Evolutionary conservation across 2,329 filamentous ascomycete species (phyloP).

Genomic region (Stemphylium lycopersici): DNA sequence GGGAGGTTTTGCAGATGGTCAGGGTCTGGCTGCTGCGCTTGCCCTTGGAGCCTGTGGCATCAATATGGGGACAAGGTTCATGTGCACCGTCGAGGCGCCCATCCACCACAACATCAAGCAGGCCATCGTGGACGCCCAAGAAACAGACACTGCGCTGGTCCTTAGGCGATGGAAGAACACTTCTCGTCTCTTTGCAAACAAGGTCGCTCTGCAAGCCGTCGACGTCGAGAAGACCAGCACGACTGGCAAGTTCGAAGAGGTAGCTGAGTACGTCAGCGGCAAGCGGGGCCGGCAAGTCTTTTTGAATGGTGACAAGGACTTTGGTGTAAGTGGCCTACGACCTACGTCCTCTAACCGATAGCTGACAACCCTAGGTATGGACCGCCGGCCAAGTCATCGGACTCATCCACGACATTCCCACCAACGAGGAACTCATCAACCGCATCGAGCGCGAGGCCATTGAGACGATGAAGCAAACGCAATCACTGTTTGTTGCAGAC

Average conservation of each 20-base stretch:
- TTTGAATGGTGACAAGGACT: slow-evolving; percentile 86
- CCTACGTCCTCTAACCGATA: background rate
- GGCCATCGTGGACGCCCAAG: slow-evolving; percentile 83
- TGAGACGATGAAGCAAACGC: slow-evolving; percentile 49
- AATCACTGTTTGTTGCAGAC: slow-evolving; percentile 44
- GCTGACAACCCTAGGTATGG: slow-evolving; percentile 74
- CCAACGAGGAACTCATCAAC: slow-evolving; percentile 53
- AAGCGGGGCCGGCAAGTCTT: slow-evolving; percentile 92
- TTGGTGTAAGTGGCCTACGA: slow-evolving; percentile 58
- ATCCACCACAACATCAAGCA: slow-evolving; percentile 95
- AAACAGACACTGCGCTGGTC: slow-evolving; percentile 89
- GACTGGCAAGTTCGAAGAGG: slow-evolving; percentile 86
- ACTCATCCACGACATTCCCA: slow-evolving; percentile 59
- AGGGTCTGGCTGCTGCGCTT: slow-evolving; percentile 89
- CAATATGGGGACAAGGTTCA: slow-evolving; percentile 99
- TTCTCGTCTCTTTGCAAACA: slow-evolving; percentile 85
- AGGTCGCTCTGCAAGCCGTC: slow-evolving; percentile 79
- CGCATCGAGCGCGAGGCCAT: slow-evolving; percentile 56
- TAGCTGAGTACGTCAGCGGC: slow-evolving; percentile 86
- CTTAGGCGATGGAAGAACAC: slow-evolving; percentile 94
- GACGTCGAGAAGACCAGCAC: slow-evolving; percentile 83
- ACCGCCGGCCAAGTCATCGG: slow-evolving; percentile 93
- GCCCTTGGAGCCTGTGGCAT: slow-evolving; percentile 89
- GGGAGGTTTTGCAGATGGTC: slow-evolving; percentile 92
- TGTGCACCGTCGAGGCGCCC: slow-evolving; percentile 92